phyloP scores from a whole-genome alignment of 164 flowering plant genomes.

The Annona cherimola region DNA sequence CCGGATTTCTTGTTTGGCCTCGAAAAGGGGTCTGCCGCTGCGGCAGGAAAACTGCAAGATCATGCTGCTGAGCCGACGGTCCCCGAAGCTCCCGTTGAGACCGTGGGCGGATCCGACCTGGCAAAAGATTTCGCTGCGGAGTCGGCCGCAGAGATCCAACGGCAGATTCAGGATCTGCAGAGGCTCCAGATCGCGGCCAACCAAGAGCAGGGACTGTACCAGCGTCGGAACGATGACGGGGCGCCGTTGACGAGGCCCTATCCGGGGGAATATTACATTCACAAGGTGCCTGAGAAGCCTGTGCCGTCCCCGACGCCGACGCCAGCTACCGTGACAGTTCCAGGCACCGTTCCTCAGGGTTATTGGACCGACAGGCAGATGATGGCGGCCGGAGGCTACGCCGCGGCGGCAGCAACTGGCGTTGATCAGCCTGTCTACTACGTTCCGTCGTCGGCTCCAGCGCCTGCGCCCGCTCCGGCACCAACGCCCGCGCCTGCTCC shows the following conservation, averaged over 20 bases:
- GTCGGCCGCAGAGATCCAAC: slow-evolving; percentile 37
- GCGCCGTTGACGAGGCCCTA: slow-evolving; percentile 17
- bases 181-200: slow-evolving; percentile 37
- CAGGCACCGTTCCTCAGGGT: slow-evolving; percentile 16
- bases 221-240: slow-evolving; percentile 28
- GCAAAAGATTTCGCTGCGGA: slow-evolving; percentile 20
- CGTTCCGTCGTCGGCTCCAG: slow-evolving; percentile 2
- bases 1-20: slow-evolving; percentile 72
- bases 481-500: slow-evolving; percentile 5
- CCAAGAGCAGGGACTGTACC: slow-evolving; percentile 24
- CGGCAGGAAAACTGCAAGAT: slow-evolving; percentile 15
- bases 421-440: slow-evolving; percentile 38
- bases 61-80: slow-evolving; percentile 12
- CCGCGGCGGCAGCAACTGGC: slow-evolving; percentile 24
- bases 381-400: slow-evolving; percentile 10
- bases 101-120: slow-evolving; percentile 11
- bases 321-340: slow-evolving; percentile 8
- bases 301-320: slow-evolving; percentile 9
- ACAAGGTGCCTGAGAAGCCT: slow-evolving; percentile 1
- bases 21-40: slow-evolving; percentile 36
- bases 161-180: slow-evolving; percentile 51
- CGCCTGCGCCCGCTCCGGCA: slow-evolving; percentile 10
- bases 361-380: slow-evolving; percentile 37
- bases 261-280: slow-evolving; percentile 31
- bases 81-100: slow-evolving; percentile 18